Percentiles rank a stretch among this genome's conserved stretches.
phyloP scores from a whole-genome alignment of 345 rosid species.

The Euclidium syriacum region DNA sequence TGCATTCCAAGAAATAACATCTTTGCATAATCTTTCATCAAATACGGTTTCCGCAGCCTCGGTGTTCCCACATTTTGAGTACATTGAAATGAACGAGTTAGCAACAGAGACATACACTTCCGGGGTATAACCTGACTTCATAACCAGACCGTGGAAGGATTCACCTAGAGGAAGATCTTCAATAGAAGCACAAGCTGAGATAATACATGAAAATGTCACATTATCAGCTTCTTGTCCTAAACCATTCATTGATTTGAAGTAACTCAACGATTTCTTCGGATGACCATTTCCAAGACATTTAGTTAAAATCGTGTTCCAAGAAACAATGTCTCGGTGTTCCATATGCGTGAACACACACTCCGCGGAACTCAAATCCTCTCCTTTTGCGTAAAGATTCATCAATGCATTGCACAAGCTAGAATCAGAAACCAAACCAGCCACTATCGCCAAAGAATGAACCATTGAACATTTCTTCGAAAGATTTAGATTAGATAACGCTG shows the following conservation, averaged over 20 bases:
- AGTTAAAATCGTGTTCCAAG: conserved; percentile 61
- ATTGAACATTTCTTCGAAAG: conserved; percentile 25
- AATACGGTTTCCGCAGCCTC: conserved; percentile 40
- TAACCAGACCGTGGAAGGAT: conserved; percentile 37
- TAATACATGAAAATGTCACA: conserved; percentile 44
- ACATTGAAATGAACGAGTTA: conserved; percentile 52
- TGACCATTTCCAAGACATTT: conserved; percentile 41
- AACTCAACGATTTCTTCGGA: conserved; percentile 38
- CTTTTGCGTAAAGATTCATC: conserved; percentile 56
- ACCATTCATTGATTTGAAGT: conserved; percentile 37
- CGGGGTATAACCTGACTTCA: conserved; percentile 35
- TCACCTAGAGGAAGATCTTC: conserved; percentile 36
- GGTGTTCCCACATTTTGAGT: conserved; percentile 39
- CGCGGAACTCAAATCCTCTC: conserved; percentile 41
- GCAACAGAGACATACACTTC: conserved; percentile 35
- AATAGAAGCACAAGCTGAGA: conserved; percentile 45
- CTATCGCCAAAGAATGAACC: conserved; percentile 44
- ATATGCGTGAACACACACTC: conserved; percentile 35
- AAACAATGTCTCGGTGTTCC: conserved; percentile 39
- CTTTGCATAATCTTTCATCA: conserved; percentile 28
- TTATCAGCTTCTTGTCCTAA: conserved; percentile 39
- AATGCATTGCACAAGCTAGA: conserved; percentile 44
- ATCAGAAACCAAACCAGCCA: conserved; percentile 41
- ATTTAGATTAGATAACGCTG: conserved; percentile 27
- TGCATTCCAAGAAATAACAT: conserved; percentile 54